These are phyloP conservation scores for Boletus pseudopeckii DNA, from an alignment of 768 basidiomycete genomes.

Conservation along the genomic window DNA sequence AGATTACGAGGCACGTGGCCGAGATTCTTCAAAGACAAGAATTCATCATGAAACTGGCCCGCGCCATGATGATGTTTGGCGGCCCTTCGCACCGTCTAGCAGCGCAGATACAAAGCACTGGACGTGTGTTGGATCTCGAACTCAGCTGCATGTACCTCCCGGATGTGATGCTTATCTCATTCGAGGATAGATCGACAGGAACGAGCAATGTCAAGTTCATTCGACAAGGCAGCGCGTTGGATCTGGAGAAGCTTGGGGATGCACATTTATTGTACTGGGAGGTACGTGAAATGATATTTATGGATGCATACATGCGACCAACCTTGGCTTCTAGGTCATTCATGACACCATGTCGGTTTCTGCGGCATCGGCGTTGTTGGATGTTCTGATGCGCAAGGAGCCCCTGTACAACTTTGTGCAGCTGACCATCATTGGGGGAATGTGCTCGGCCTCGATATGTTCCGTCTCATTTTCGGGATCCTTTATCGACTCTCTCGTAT, in stretches of 20 bases:
- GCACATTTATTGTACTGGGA: constrained; percentile 74
- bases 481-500: constrained; percentile 71
- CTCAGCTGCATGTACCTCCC: constrained; percentile 73
- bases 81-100: constrained; percentile 80
- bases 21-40: constrained; percentile 79
- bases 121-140: constrained; percentile 71
- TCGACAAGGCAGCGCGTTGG: constrained; percentile 64
- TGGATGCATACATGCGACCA: background rate
- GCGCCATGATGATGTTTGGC: constrained; percentile 89
- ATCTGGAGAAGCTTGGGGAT: constrained; percentile 72
- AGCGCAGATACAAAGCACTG: constrained; percentile 77
- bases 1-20: constrained; percentile 84
- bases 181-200: constrained; percentile 75
- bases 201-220: constrained; percentile 82
- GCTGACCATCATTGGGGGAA: constrained; percentile 66
- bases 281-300: constrained; percentile 32
- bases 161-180: constrained; percentile 74
- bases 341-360: constrained; percentile 76
- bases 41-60: constrained; percentile 79
- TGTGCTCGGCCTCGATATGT: constrained; percentile 75
- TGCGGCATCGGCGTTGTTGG: constrained; percentile 66
- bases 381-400: constrained; percentile 64
- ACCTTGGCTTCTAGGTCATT: constrained; percentile 53
- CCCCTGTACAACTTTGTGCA: constrained; percentile 61
- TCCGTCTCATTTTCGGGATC: constrained; percentile 69